Evolutionary conservation across 2,329 filamentous ascomycete species (phyloP).

Genomic region (Blastomyces gilchristii): DNA sequence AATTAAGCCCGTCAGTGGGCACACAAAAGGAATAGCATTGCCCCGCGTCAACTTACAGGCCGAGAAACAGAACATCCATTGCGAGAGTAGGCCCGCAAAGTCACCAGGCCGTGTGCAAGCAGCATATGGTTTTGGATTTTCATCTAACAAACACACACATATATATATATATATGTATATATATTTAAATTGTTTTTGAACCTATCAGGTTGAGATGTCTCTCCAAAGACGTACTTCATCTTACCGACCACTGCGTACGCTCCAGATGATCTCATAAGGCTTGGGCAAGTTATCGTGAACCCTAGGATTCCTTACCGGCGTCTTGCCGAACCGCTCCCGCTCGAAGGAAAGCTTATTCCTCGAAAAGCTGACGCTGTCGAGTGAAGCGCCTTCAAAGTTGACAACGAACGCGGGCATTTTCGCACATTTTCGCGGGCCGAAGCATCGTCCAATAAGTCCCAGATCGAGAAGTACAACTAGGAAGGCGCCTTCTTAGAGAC

Average conservation of each 20-base stretch:
- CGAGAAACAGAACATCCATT: not conserved
- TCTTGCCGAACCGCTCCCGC: not conserved
- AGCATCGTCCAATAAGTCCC: not conserved
- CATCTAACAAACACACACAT: not conserved
- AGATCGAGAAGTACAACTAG: not conserved
- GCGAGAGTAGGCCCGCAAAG: not conserved
- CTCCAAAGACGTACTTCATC: not conserved
- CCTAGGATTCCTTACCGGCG: not conserved
- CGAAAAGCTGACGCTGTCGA: not conserved
- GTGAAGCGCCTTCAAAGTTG: not conserved
- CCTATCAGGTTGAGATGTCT: not conserved
- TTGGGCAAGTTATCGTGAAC: not conserved
- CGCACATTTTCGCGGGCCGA: not conserved
- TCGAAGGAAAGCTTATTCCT: not conserved
- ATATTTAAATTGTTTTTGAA: not conserved
- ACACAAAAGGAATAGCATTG: not conserved
- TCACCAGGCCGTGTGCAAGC: not conserved
- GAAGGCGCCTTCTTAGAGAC: not conserved
- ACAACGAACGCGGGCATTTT: not conserved
- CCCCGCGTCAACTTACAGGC: not conserved
- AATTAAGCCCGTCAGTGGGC: not conserved
- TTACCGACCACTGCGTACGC: not conserved
- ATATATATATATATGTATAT: too few species aligned
- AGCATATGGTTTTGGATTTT: not conserved
- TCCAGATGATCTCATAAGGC: not conserved